A percentile compares a stretch with the other conserved stretches of the same genome.
phyloP scores from a whole-genome alignment of 163 green algal genomes.

The Scenedesmus sp. region DNA sequence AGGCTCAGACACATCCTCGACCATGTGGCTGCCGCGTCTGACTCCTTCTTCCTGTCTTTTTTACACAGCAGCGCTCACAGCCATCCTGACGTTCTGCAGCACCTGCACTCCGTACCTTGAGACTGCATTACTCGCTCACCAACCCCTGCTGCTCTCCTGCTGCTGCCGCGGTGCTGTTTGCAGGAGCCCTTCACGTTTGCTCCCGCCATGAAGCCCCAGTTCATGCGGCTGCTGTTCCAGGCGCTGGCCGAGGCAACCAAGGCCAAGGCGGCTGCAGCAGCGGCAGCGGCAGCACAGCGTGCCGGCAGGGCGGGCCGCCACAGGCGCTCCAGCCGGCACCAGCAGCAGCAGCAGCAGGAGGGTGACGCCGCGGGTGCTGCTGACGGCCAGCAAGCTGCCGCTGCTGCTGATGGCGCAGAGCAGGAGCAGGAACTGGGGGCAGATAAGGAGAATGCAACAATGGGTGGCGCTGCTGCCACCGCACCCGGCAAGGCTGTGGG shows the following conservation, averaged over 20 bases:
- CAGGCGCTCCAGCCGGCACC: slow-evolving; percentile 22
- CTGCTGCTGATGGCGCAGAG: neutral
- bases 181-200: slow-evolving; percentile 49
- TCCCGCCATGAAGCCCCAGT: slow-evolving; percentile 4
- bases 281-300: neutral
- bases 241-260: slow-evolving; percentile 34
- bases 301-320: neutral
- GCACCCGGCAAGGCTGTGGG: neutral
- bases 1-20: too few species aligned
- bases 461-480: neutral
- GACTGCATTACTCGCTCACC: neutral
- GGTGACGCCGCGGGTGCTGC: neutral
- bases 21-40: too few species aligned
- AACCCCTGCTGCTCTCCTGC: neutral
- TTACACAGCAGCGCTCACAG: neutral
- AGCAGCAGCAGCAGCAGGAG: slow-evolving; percentile 5
- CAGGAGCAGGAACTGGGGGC: neutral
- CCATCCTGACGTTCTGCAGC: too few species aligned
- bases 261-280: slow-evolving; percentile 13
- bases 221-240: slow-evolving; percentile 49
- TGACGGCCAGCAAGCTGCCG: neutral
- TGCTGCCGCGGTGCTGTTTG: slow-evolving; percentile 4
- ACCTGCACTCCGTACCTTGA: neutral
- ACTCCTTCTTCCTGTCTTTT: too few species aligned
- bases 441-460: neutral